Evolutionary conservation across 345 rosid genomes (phyloP), one percentile per base, ranked within the genome.

Genomic region (Camelina hispida): DNA sequence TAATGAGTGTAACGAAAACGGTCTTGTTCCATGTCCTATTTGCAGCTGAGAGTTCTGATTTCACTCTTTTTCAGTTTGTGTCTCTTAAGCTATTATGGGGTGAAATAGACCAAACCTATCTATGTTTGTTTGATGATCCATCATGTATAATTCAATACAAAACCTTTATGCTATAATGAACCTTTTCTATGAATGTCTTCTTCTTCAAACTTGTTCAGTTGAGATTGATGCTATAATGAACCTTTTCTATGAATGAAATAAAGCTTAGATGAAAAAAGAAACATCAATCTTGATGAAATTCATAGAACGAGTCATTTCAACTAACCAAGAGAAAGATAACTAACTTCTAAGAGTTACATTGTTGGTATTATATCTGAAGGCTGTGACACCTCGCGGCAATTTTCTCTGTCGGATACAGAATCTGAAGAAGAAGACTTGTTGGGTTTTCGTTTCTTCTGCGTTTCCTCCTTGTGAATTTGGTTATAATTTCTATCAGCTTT

Each of bases 1-100:
- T 65, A 71, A 65, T 9, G 92, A 87, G 10, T 95, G 99, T 50
- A 95, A 95, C 16, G 99, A 92, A 81, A 95, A 95, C 42, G 97
- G 99, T 58, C 82, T 92, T 74, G 89, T 89, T 66, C 86, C 84
- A 61, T 95, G 99, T 76, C 90, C 91, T 12, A 80, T 90, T 53
- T 95, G 98, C 65, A 81, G 85, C 86, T 87, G 83, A 87, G 25
- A 28, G 30, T 10, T 34, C 9, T 34, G 51, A 23, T 55, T 62
- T 44, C 23, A 55, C 51, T 73, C 68, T 37, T 22, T 62, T 42
- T 72, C 9, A 4, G 11, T 43, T 44, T 16, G 17, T 56, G 56
- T 52, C 48, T 56, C 7, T 73, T 9, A 46, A 66, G 65, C 48
- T 55, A 22, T 11, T 25, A 22, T 11, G 52, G 8, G 58, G 1